Evolutionary conservation across 139 green algal genomes (phyloP), one percentile per base, ranked within the genome.

Genomic region (Closterium sp.): DNA sequence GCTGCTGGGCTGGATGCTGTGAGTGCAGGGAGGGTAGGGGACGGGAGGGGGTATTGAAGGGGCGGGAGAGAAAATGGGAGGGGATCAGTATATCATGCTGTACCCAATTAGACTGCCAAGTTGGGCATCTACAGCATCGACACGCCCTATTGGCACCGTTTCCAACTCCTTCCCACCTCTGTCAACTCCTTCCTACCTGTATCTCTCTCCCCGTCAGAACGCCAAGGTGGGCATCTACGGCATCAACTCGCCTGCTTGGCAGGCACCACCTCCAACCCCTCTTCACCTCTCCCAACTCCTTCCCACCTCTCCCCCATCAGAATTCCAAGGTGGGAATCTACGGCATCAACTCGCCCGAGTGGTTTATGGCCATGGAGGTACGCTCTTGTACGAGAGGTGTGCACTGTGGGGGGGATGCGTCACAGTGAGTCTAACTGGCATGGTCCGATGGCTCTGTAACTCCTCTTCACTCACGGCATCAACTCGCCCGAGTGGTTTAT

Each of bases 341-440:
- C 91, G 91, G 91, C 0, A 31, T 70, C 34, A 94, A 94, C 93
- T 94, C 29, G 21, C 29, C 87, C 13, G 87, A 94, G 29, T 94
- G 91, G 91, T 29, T 94, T 9, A 92, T 92, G 30, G 42, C 91
- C 79, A 94, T 93, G 91, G 91, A 93, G 85, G 91, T 93, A 93
- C n/a, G 79, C n/a, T 6, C 32, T 89, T 89, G 50, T n/a, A 86
- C 19, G 38, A n/a, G 70, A 89, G 27, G 34, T 9, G 29, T 90
- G 11, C n/a, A n/a, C n/a, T n/a, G n/a, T n/a, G n/a, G n/a, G n/a
- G n/a, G n/a, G n/a, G n/a, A n/a, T n/a, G n/a, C n/a, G n/a, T n/a
- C n/a, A n/a, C n/a, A n/a, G n/a, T n/a, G n/a, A n/a, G n/a, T n/a
- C n/a, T n/a, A n/a, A n/a, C n/a, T n/a, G n/a, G n/a, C n/a, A n/a